Percentiles rank a stretch among this genome's conserved stretches.
phyloP scores from a whole-genome alignment of 2,329 filamentous ascomycete genomes.

The Apiospora sp. region DNA sequence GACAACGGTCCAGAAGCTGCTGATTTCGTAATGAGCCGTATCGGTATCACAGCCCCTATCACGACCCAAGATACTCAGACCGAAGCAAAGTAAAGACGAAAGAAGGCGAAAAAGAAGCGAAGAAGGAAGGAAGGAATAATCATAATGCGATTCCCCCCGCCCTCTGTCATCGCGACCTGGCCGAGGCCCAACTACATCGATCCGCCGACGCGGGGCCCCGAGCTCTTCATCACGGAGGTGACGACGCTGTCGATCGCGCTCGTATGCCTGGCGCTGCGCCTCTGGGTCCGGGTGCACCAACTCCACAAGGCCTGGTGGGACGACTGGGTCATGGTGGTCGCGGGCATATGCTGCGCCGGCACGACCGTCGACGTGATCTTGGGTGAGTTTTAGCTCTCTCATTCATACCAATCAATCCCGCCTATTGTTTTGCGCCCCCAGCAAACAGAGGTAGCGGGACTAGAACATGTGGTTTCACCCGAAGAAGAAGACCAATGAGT shows the following conservation, averaged over 20 bases:
- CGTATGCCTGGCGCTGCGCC: slow-evolving; percentile 44
- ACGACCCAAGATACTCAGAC: too few relatives aligned
- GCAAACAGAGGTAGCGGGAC: neutral
- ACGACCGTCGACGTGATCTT: slow-evolving; percentile 37
- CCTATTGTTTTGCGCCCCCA: too few relatives aligned
- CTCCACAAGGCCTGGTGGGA: slow-evolving; percentile 46
- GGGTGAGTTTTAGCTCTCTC: slow-evolving; percentile 3
- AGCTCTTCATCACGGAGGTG: slow-evolving; percentile 47
- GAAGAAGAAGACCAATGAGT: too few relatives aligned
- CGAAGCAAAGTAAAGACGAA: neutral
- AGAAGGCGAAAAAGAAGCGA: neutral
- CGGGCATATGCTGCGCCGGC: slow-evolving; percentile 34
- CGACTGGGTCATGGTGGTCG: slow-evolving; percentile 52
- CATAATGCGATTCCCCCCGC: slow-evolving; percentile 46
- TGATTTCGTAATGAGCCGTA: neutral
- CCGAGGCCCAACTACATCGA: slow-evolving; percentile 48
- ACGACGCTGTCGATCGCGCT: slow-evolving; percentile 45
- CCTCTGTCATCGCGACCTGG: slow-evolving; percentile 47
- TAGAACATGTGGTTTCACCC: neutral
- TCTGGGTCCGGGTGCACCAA: slow-evolving; percentile 47
- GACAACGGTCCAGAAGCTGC: too few relatives aligned
- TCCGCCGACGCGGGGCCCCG: slow-evolving; percentile 47
- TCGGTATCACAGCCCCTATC: too few relatives aligned
- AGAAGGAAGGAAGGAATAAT: neutral
- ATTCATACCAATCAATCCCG: too few relatives aligned